phyloP scores from a whole-genome alignment of 176 grass and related monocot genomes.

The Phoenix roebelenii region DNA sequence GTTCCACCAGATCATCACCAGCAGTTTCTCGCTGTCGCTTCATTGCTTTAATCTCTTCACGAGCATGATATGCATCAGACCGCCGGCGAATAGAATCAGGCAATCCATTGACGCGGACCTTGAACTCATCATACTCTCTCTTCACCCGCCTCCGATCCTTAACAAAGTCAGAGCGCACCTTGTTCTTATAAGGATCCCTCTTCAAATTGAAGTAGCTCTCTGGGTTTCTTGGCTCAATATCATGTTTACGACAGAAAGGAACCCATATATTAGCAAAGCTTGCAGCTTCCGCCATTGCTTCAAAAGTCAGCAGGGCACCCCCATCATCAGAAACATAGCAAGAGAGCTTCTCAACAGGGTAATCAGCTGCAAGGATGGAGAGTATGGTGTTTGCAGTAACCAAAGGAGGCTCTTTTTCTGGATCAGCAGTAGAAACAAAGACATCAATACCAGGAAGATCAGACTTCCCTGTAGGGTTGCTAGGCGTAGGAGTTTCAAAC shows the following conservation, averaged over 20 bases:
- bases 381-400: slow-evolving; percentile 92
- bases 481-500: slow-evolving; percentile 56
- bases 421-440: slow-evolving; percentile 93
- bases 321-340: slow-evolving; percentile 98
- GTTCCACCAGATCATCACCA: slow-evolving; percentile 51
- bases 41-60: slow-evolving; percentile 98
- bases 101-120: slow-evolving; percentile 70
- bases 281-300: slow-evolving; percentile 97
- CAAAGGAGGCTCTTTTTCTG: slow-evolving; percentile 85
- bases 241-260: slow-evolving; percentile 87
- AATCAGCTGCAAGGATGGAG: slow-evolving; percentile 92
- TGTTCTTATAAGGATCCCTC: slow-evolving; percentile 92
- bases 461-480: slow-evolving; percentile 60
- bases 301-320: slow-evolving; percentile 83
- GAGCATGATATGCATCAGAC: slow-evolving; percentile 84
- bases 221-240: slow-evolving; percentile 79
- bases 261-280: slow-evolving; percentile 97
- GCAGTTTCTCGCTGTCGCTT: slow-evolving; percentile 63
- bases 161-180: slow-evolving; percentile 72
- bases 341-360: slow-evolving; percentile 91
- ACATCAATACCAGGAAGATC: slow-evolving; percentile 85
- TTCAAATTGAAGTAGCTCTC: slow-evolving; percentile 93
- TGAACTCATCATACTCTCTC: slow-evolving; percentile 97
- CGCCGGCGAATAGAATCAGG: slow-evolving; percentile 77
- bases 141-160: slow-evolving; percentile 90